phyloP scores from a whole-genome alignment of 169 alveolate genomes.

The Eimeria praecox region DNA sequence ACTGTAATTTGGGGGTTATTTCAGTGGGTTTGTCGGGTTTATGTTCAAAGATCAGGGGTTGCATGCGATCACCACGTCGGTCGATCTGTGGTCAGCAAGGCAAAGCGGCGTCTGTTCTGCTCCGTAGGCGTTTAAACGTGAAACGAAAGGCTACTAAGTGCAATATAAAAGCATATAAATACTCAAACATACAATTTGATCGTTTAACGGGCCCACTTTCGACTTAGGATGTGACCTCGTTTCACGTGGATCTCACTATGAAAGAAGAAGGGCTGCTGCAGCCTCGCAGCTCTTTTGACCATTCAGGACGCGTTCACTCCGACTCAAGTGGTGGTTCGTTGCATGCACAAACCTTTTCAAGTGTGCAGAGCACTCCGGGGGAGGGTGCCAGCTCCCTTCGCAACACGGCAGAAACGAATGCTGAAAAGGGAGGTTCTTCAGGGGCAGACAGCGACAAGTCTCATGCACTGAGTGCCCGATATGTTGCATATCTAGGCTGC shows the following conservation, averaged over 20 bases:
- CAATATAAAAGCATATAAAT: not conserved
- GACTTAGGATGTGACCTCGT: not conserved
- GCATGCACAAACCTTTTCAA: not conserved
- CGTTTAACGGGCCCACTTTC: not conserved
- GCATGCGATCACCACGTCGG: constrained; percentile 13
- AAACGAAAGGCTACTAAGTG: not conserved
- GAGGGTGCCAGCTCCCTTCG: not conserved
- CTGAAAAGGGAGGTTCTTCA: not conserved
- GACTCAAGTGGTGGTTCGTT: not conserved
- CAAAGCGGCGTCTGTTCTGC: not conserved
- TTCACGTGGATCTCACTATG: not conserved
- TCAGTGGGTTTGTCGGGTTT: not conserved
- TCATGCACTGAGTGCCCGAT: constrained; percentile 53
- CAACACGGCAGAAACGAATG: not conserved
- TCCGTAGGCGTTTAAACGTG: not conserved
- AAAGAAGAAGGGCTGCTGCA: constrained; percentile 22
- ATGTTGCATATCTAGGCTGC: constrained; percentile 82
- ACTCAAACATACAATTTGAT: not conserved
- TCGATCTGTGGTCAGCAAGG: not conserved
- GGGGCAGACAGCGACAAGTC: constrained; percentile 28
- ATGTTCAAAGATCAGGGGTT: not conserved
- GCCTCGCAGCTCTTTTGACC: constrained; percentile 32
- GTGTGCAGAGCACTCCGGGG: not conserved
- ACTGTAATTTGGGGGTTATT: not conserved
- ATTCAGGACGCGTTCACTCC: not conserved